These are phyloP conservation scores for Leccinum subrobustum DNA, from an alignment of 1,284 basidiomycete genomes.

Conservation along the genomic window DNA sequence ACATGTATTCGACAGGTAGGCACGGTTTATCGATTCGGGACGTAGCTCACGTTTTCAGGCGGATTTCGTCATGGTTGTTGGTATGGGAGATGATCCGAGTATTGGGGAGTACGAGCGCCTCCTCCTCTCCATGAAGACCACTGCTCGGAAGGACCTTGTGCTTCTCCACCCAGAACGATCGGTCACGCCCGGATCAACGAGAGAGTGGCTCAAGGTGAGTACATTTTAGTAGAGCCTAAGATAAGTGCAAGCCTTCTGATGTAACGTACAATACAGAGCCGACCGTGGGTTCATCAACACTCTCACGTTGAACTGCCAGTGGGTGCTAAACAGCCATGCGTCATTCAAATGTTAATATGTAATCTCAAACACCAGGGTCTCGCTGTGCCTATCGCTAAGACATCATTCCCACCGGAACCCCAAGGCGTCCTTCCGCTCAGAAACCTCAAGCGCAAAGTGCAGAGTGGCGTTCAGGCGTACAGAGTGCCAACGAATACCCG, in stretches of 20 bases:
- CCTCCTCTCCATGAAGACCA: conserved; percentile 93
- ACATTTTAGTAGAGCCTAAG: neutral
- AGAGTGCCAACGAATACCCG: conserved; percentile 66
- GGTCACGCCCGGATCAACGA: conserved; percentile 88
- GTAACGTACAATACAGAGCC: conserved; percentile 51
- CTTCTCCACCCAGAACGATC: conserved; percentile 91
- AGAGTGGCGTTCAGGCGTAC: conserved; percentile 87
- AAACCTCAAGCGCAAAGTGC: conserved; percentile 89
- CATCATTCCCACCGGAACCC: conserved; percentile 69
- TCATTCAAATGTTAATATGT: conserved; percentile 1
- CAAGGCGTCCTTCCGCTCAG: conserved; percentile 89
- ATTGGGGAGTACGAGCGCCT: conserved; percentile 93
- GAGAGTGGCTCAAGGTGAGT: conserved; percentile 91
- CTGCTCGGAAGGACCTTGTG: conserved; percentile 94
- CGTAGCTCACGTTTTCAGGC: conserved; percentile 53
- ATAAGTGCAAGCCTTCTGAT: conserved; percentile 3
- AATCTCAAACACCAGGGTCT: conserved; percentile 47
- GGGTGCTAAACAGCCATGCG: conserved; percentile 25
- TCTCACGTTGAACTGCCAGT: conserved; percentile 88
- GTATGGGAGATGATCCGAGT: conserved; percentile 89
- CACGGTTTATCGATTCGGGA: conserved; percentile 1
- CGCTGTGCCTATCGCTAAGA: conserved; percentile 63
- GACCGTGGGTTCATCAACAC: conserved; percentile 94
- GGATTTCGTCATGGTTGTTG: conserved; percentile 94
- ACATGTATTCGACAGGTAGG: conserved; percentile 90